A percentile compares a stretch with the other conserved stretches of the same genome.
phyloP scores from a whole-genome alignment of 1,284 basidiomycete genomes.

The Schizophyllum amplum region DNA sequence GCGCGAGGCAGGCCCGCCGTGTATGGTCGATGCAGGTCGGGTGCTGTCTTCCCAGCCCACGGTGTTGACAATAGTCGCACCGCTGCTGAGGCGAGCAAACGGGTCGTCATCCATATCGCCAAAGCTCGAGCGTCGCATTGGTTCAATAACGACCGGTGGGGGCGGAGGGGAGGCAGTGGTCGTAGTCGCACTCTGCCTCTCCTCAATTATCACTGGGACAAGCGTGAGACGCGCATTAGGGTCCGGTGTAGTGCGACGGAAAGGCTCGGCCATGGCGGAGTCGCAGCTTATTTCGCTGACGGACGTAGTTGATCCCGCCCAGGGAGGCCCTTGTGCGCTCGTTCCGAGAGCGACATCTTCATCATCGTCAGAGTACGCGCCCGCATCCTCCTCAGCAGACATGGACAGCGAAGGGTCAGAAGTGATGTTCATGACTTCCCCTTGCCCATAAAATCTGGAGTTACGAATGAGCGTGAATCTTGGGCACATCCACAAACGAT shows the following conservation, averaged over 20 bases:
- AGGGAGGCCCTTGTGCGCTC: background rate
- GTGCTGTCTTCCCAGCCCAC: background rate
- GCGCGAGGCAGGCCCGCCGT: background rate
- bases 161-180: background rate
- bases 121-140: background rate
- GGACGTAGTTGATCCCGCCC: background rate
- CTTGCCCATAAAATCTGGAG: background rate
- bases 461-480: background rate
- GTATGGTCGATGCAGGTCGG: background rate
- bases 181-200: background rate
- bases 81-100: background rate
- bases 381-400: background rate
- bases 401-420: background rate
- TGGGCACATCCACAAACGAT: background rate
- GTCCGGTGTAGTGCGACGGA: background rate
- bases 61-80: background rate
- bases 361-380: background rate
- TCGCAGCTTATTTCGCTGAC: background rate
- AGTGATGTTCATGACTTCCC: background rate
- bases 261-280: background rate
- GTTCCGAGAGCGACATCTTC: background rate
- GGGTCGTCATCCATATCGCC: background rate
- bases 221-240: background rate
- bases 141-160: background rate
- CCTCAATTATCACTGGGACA: background rate